Base-by-base conservation (phyloP, 2,329 filamentous ascomycete genomes). In the Plectosphaerella sp. region DNA sequence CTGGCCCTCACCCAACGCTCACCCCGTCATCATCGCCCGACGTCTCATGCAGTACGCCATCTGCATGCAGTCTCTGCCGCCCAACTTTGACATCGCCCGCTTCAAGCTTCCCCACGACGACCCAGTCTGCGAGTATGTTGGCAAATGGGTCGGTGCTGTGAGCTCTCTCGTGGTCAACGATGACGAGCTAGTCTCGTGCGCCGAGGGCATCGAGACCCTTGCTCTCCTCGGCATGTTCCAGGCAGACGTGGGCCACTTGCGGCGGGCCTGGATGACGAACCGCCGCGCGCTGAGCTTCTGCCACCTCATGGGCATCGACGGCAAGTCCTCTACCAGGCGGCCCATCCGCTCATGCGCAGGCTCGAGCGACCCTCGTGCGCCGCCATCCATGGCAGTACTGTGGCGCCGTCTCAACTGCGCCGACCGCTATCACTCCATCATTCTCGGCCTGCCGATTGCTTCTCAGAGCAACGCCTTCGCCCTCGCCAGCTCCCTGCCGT, bases 151-250 rank as follows among this genome's bases (percentile, higher is more conserved):
- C 5, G 60, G 61, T 8, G 57, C 63, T 0, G 61, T 72, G 1
- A 58, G 60, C 3, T 64, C 67, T 3, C 62, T 73, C 8, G 73
- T 83, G 3, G 75, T 74, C 0, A 71, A 69, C 5, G 74, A 80
- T 42, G 76, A 82, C 42, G 74, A 79, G 45, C 64, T 83, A 5
- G 62, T 78, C 2, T 73, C 73, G 16, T 76, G 72, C 5, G 59
- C 77, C 2, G 78, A 82, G 59, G 79, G 78, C 2, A 60, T 83
- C 1, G 76, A 82, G 60, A 75, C 74, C 49, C 62, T 83, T 0
- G 59, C 74, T 25, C 61, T 83, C 0, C 67, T 77, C 39, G 68
- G 70, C 22, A 61, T 76, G 49, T 79, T 74, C 58, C 75, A 80
- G 51, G 68, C 70, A 36, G 80, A 81, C 50, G 70, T 68, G 1